Evolutionary conservation across 768 basidiomycete genomes (phyloP), one percentile per base, ranked within the genome.

Genomic region (Rhodotorula kratochvilovae): DNA sequence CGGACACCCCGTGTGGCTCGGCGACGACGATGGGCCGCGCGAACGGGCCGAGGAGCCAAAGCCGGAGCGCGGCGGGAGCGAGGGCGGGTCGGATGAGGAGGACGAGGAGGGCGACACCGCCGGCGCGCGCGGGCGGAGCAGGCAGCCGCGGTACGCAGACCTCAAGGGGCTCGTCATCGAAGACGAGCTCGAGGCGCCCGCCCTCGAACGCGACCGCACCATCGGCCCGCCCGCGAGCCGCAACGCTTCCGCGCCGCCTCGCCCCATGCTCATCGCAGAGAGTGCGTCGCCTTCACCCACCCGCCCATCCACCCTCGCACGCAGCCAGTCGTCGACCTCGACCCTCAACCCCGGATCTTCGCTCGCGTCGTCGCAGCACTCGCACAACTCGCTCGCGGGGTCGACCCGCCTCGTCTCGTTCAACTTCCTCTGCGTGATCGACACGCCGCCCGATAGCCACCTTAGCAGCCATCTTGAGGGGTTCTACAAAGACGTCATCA

Each of bases 1-100:
- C 55, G 96, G 96, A 0, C 94, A 98, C 79, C 96, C 95, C 3
- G 92, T 97, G 5, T 90, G 89, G 83, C 78, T 23, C 93, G 93
- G 92, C 82, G 83, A 51, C 90, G 77, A 68, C 74, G 77, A 61
- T 66, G 76, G 73, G 68, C 25, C 64, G 81, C 73, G 79, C 74
- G 63, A 72, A 27, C 66, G 76, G 61, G 23, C 64, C 60, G 48
- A 51, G 33, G 53, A 31, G 43, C n/a, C n/a, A 2, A 60, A 60
- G n/a, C 17, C 74, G 70, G 50, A 68, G 66, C 57, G 57, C 64
- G 36, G 65, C 69, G 43, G 71, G 50, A 71, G 56, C 60, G 67
- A 72, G 16, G 66, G 69, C 23, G 76, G 63, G 21, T 10, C 11
- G 11, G 63, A 33, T 1, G 58, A 58, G 2, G 61, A 35, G 17